phyloP scores from a whole-genome alignment of 2,329 filamentous ascomycete species.

The Fusarium mangiferae region DNA sequence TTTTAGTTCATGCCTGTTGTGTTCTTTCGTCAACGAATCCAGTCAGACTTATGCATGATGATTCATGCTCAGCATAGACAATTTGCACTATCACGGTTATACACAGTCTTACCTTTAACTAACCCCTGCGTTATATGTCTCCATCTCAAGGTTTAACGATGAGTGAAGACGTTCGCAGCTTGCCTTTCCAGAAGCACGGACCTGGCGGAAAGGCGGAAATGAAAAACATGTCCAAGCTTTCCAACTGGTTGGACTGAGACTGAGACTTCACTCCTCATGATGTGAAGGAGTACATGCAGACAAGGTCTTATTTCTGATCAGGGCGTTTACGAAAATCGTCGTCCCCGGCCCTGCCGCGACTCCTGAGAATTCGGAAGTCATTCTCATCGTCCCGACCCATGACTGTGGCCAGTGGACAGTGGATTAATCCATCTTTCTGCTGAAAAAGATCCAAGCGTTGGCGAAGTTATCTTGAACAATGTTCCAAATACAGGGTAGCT shows the following conservation, averaged over 20 bases:
- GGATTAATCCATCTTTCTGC: background rate
- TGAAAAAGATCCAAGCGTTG: conserved; percentile 8
- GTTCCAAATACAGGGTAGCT: conserved; percentile 28
- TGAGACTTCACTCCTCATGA: conserved; percentile 22
- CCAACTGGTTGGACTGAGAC: background rate
- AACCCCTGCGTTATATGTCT: conserved; percentile 16
- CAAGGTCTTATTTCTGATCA: conserved; percentile 19
- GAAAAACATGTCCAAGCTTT: conserved; percentile 40
- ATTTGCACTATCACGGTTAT: background rate
- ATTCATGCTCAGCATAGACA: background rate
- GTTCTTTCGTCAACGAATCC: background rate
- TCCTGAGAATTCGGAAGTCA: conserved; percentile 6
- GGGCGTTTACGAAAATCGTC: background rate
- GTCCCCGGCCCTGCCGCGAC: background rate
- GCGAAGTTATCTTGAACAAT: conserved; percentile 5
- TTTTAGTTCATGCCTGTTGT: conserved; percentile 1
- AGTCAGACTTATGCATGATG: conserved; percentile 10
- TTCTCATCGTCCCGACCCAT: conserved; percentile 1
- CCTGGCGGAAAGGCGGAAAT: conserved; percentile 38
- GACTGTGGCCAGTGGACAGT: background rate
- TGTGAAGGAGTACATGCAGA: conserved; percentile 12
- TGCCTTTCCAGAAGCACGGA: conserved; percentile 31
- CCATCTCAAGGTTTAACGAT: conserved; percentile 30
- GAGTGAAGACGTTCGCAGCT: conserved; percentile 35
- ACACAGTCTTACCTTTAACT: conserved; percentile 5